phyloP scores from a whole-genome alignment of 2,329 filamentous ascomycete species.

The Tolypocladium paradoxum region DNA sequence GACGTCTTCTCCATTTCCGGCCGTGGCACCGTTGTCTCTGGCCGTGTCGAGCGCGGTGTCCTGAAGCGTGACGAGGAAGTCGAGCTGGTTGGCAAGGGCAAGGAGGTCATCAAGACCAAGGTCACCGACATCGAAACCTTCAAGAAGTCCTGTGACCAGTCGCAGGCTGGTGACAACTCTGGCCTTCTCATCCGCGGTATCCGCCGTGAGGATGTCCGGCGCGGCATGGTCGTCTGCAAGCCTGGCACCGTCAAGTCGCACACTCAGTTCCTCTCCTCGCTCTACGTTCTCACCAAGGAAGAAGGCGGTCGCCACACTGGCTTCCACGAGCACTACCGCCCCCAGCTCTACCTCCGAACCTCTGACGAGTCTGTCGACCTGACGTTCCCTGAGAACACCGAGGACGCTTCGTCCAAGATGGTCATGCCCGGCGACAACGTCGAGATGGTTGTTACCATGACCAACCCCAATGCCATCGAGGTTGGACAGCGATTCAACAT shows the following conservation, averaged over 20 bases:
- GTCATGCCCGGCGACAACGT: conserved; percentile 98
- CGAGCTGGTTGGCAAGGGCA: conserved; percentile 83
- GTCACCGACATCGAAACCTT: conserved; percentile 99
- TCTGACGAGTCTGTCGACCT: conserved; percentile 72
- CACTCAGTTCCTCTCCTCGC: conserved; percentile 84
- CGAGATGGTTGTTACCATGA: conserved; percentile 86
- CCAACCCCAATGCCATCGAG: conserved; percentile 80
- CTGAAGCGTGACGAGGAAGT: conserved; percentile 92
- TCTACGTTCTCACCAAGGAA: conserved; percentile 96
- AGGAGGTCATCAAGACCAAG: conserved; percentile 86
- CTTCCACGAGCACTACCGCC: conserved; percentile 92
- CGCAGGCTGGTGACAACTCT: conserved; percentile 94
- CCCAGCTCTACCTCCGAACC: conserved; percentile 91
- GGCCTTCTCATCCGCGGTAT: conserved; percentile 92
- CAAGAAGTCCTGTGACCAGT: conserved; percentile 98
- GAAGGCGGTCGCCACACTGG: conserved; percentile 96
- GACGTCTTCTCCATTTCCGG: conserved; percentile 84
- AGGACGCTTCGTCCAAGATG: conserved; percentile 63
- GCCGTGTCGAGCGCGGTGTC: conserved; percentile 90
- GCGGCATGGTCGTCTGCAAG: conserved; percentile 87
- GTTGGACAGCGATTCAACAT: conserved; percentile 94
- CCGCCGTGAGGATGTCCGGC: conserved; percentile 85
- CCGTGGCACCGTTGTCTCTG: conserved; percentile 92
- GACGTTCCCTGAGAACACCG: conserved; percentile 75
- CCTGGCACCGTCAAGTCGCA: conserved; percentile 79